Base-by-base conservation (phyloP, 805 yeast species). In the Cyberlindnera mycetangii region DNA sequence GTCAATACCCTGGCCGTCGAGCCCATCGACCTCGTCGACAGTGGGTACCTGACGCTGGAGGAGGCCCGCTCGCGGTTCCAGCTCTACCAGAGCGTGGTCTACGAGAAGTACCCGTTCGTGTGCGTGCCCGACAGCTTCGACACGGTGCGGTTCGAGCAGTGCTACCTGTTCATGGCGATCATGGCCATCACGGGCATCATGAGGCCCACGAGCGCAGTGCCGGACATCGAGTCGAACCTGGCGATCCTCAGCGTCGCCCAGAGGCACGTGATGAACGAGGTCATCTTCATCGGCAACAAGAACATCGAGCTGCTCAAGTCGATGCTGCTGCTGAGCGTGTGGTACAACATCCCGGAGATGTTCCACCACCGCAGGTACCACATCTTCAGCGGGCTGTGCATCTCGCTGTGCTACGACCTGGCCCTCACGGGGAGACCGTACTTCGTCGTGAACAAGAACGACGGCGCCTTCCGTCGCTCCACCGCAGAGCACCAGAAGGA, bases 281-380 rank as follows among this genome's bases (percentile, higher is more conserved):
- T 83, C 10, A 64, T 89, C 64, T 72, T 83, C 8, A 69, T 76
- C 20, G 96, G 96, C 16, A 72, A 78, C 44, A 89, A 87, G 65
- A 74, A 81, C 7, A 64, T 81, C 15, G 90, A 87, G 59, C 63
- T 87, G 30, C 66, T 89, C 32, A 81, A 83, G 59, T 67, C 82
- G 16, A 66, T 85, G 39, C 58, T 85, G 16, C 56, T 86, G 6
- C 67, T 85, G 41, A 75, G 85, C 20, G 62, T 83, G 22, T 89
- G 96, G 96, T 89, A 88, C 59, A 86, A 85, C 52, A 77, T 87
- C 4, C 86, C 96, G 0, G 96, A 88, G 62, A 69, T 86, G 53
- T 85, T 86, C 52, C 85, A 81, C 51, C 85, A 85, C 54, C 78
- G 95, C 45, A 76, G 95, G 38, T 81, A 83, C 51, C 93, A 86